These are phyloP conservation scores for Leishmania turanica DNA, from an alignment of 208 protist genomes.

Conservation along the genomic window DNA sequence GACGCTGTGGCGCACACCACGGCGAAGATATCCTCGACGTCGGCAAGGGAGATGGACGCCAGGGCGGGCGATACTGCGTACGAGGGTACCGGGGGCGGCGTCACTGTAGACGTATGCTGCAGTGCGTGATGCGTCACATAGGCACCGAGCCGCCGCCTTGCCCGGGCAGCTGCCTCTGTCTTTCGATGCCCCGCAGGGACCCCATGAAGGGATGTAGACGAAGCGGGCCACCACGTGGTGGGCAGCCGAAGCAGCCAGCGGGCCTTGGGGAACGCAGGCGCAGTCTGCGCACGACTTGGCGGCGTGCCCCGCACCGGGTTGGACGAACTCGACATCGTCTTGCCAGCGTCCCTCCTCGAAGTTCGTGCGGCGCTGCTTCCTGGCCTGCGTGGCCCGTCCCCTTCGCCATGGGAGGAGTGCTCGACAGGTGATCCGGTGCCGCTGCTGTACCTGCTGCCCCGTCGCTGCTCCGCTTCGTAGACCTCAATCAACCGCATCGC, in stretches of 20 bases:
- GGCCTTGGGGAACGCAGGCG: not conserved
- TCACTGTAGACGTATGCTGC: slow-evolving; percentile 1
- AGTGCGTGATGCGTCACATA: slow-evolving; percentile 29
- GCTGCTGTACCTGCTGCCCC: not conserved
- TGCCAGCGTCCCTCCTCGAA: not conserved
- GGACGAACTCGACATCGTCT: not conserved
- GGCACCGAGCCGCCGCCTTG: slow-evolving; percentile 13
- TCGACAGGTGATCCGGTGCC: not conserved
- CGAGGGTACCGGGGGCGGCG: not conserved
- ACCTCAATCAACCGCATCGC: slow-evolving; percentile 15
- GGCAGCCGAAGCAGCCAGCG: slow-evolving; percentile 26
- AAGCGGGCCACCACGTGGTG: slow-evolving; percentile 21
- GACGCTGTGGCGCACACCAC: slow-evolving; percentile 26
- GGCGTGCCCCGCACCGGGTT: slow-evolving; percentile 3
- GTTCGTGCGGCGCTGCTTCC: not conserved
- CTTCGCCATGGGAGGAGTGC: slow-evolving; percentile 2
- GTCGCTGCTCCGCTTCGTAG: slow-evolving; percentile 14
- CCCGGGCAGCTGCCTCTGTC: not conserved
- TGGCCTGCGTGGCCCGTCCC: not conserved
- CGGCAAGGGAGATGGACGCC: slow-evolving; percentile 11
- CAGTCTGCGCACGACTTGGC: not conserved
- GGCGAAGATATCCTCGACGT: slow-evolving; percentile 28
- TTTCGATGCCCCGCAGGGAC: not conserved
- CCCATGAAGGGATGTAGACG: slow-evolving; percentile 7
- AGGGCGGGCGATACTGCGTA: slow-evolving; percentile 5